Evolutionary conservation across 1,284 basidiomycete species (phyloP).

Genomic region (Tremellales sp.): DNA sequence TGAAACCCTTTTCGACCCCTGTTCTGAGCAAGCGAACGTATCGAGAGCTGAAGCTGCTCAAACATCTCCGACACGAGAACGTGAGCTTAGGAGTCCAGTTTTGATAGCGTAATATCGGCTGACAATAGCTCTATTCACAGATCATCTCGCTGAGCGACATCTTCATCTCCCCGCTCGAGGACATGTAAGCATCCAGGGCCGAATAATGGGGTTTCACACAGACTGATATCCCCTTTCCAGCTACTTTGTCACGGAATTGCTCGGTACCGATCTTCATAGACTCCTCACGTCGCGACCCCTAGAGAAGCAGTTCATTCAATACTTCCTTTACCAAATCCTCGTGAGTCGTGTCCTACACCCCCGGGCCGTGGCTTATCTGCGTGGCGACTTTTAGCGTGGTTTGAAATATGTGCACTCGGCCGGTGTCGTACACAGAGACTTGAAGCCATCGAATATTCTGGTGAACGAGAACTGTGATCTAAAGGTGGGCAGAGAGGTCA

Average conservation of each 20-base stretch:
- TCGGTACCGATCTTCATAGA: conserved; percentile 96
- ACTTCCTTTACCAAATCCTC: conserved; percentile 98
- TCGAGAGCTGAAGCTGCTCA: conserved; percentile 95
- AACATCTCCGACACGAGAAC: conserved; percentile 99
- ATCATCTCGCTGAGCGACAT: conserved; percentile 99
- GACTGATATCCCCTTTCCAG: conserved; percentile 48
- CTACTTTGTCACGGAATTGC: conserved; percentile 99
- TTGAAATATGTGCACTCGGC: conserved; percentile 99
- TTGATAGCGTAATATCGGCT: conserved; percentile 7
- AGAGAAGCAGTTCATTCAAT: conserved; percentile 99
- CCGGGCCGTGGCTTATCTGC: conserved; percentile 60
- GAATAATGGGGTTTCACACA: not conserved
- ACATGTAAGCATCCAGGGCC: conserved; percentile 63
- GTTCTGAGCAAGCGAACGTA: conserved; percentile 98
- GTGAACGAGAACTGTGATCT: conserved; percentile 99
- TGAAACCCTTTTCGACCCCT: conserved; percentile 96
- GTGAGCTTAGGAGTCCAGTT: conserved; percentile 49
- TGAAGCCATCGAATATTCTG: conserved; percentile 99
- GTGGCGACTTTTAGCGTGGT: no score
- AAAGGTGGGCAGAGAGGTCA: conserved; percentile 54
- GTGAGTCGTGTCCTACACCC: no score
- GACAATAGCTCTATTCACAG: conserved; percentile 52
- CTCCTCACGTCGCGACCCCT: conserved; percentile 92
- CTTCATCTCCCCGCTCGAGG: conserved; percentile 97
- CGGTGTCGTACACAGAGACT: conserved; percentile 96